A percentile compares a stretch with the other conserved stretches of the same genome.
phyloP scores from a whole-genome alignment of 129 eudicot species.

The Oenanthe sinensis region DNA sequence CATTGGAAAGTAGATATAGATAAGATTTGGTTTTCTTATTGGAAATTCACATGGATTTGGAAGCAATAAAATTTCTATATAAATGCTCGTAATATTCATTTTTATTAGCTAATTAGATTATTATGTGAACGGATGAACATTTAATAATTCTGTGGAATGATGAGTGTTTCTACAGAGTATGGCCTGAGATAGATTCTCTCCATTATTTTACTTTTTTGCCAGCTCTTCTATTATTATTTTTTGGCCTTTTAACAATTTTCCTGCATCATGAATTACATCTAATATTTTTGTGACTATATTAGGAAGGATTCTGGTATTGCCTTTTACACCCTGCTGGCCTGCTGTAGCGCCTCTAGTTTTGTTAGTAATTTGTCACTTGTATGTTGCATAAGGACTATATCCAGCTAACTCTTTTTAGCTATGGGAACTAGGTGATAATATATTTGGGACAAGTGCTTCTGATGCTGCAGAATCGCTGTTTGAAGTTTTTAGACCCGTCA shows the following conservation, averaged over 20 bases:
- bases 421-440: constrained; percentile 65
- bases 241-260: neutral
- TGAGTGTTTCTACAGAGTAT: too few species aligned
- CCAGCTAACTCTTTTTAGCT: constrained; percentile 23
- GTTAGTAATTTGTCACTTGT: neutral
- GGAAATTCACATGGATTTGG: too few species aligned
- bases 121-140: too few species aligned
- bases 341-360: neutral
- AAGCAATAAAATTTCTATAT: too few species aligned
- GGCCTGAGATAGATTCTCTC: neutral
- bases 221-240: too few species aligned
- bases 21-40: too few species aligned
- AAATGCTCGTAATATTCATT: too few species aligned
- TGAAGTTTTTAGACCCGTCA: constrained; percentile 69
- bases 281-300: neutral
- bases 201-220: too few species aligned
- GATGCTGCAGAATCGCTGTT: constrained; percentile 96
- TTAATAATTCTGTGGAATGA: too few species aligned
- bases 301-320: neutral
- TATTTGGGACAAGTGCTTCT: constrained; percentile 74
- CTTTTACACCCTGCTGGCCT: neutral
- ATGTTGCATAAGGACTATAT: neutral
- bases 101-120: too few species aligned
- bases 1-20: too few species aligned
- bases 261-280: neutral